Evolutionary conservation across 2,329 filamentous ascomycete species (phyloP), one percentile per base, ranked within the genome.

Genomic region (Malbranchea zuffiana): DNA sequence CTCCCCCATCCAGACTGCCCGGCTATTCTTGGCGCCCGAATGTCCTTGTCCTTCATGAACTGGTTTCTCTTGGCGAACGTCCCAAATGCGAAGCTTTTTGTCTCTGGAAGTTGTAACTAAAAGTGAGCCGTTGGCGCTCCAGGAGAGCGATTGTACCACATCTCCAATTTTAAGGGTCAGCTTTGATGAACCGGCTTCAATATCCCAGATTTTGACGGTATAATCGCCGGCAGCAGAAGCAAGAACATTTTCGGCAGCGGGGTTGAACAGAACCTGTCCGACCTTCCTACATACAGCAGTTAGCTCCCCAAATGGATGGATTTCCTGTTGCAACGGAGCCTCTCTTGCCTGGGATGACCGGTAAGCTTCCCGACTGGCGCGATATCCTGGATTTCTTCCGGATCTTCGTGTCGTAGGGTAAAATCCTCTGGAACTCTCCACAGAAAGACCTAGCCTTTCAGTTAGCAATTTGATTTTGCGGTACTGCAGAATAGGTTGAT

Each of bases 21-120:
- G 81, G 64, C 88, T 95, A 70, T 93, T 96, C 74, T 98, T 98
- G 49, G 90, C 90, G 40, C 90, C 90, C 19, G 78, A 73, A 60
- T 98, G 90, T 44, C 90, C 90, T 4, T 77, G 66, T 10, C 80
- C 77, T 57, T 95, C 87, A 54, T 93, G 82, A 4, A 80, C 82
- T 10, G 87, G 75, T 61, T 75, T 81, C 65, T 96, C 82, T 67
- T 95, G 87, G 56, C 90, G 80, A 41, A 88, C 85, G 69, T 98
- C 90, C 90, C 90, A 98, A 45, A 96, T 79, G 43, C 90, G 80
- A 46, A 98, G 72, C 69, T 94, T 95, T 79, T 98, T 98, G 74
- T 98, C 90, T 53, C 90, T 77, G 44, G 86, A 94, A 6, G 90
- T 96, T 5, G 90, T 96, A 32, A 82, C 87, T 42, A 98, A 66